Evolutionary conservation across 2,329 filamentous ascomycete genomes (phyloP).

Genomic region (Rhynchosporium agropyri): DNA sequence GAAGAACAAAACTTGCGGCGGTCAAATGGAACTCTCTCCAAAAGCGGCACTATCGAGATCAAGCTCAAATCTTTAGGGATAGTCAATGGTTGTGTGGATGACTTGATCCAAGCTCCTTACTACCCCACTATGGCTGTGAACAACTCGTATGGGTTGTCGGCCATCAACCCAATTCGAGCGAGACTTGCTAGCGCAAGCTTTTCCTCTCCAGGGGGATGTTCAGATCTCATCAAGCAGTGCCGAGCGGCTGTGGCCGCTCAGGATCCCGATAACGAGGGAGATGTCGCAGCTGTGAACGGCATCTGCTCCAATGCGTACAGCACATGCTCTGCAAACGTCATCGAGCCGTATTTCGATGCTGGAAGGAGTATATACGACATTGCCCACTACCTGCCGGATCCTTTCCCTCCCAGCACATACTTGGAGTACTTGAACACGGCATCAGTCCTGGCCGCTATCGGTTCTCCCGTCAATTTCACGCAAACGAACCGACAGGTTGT

Average conservation of each 20-base stretch:
- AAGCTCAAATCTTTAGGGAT: conserved; percentile 67
- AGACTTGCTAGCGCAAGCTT: conserved; percentile 51
- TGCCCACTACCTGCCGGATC: conserved; percentile 48
- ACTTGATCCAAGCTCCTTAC: conserved; percentile 59
- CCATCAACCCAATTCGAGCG: conserved; percentile 56
- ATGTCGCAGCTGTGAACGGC: conserved; percentile 42
- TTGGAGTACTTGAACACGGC: conserved; percentile 65
- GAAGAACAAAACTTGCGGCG: conserved; percentile 64
- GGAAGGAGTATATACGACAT: conserved; percentile 45
- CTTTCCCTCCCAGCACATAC: conserved; percentile 65
- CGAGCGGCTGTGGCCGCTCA: conserved; percentile 45
- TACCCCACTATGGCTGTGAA: conserved; percentile 61
- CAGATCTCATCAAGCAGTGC: conserved; percentile 56
- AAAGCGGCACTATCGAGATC: conserved; percentile 58
- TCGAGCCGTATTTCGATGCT: conserved; percentile 42
- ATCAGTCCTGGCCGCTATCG: conserved; percentile 62
- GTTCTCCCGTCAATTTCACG: conserved; percentile 64
- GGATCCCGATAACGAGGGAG: conserved; percentile 49
- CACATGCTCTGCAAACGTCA: conserved; percentile 42
- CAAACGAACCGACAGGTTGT: conserved; percentile 51
- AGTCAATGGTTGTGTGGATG: conserved; percentile 71
- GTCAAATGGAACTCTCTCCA: conserved; percentile 51
- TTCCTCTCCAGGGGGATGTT: conserved; percentile 54
- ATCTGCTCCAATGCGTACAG: conserved; percentile 43
- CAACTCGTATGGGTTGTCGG: conserved; percentile 67